Base-by-base conservation (phyloP, 2,329 filamentous ascomycete genomes). In the Penicillium sp. region DNA sequence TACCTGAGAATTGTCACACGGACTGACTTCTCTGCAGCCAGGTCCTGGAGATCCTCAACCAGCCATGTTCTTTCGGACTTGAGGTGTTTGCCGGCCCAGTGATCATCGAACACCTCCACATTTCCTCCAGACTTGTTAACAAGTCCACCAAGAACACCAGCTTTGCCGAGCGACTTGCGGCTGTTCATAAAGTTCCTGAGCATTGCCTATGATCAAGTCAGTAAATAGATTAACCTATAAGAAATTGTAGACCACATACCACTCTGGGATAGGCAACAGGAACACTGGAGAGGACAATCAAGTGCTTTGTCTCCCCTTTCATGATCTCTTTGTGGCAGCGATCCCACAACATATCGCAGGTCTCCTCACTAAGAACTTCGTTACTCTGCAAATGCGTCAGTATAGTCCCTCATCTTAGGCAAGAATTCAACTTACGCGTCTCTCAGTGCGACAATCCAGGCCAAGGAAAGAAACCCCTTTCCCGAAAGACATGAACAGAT, bases 81-180 rank as follows among this genome's bases (percentile, higher is more conserved):
- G 77, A 97, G 92, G 68, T 92, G 90, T 69, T 91, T 96, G 36
- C 93, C 90, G 1, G 93, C 97, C 94, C 94, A 99, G 70, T 99
- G 93, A 72, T 97, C 94, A 69, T 97, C 93, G 9, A 96, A 79
- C 13, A 97, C 89, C 72, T 97, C 94, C 5, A 94, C 89, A 16
- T 91, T 91, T 21, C 91, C 92, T 67, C 97, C 92, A 63, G 96
- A 92, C 62, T 89, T 89, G 76, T 96, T 96, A 38, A 96, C 79
- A 41, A 95, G 85, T 11, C 82, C 81, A 55, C 91, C 90, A 48
- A 97, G 81, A 61, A 95, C 74, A 1, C 93, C 92, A 34, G 88
- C 83, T 66, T 90, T 88, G 38, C 92, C 90, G 22, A 97, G 79
- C 5, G 90, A 90, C 72, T 97, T 97, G 70, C 88, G 84, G 44